These are phyloP conservation scores for Ogataea glucozyma DNA, from an alignment of 805 yeast species.

Conservation along the genomic window DNA sequence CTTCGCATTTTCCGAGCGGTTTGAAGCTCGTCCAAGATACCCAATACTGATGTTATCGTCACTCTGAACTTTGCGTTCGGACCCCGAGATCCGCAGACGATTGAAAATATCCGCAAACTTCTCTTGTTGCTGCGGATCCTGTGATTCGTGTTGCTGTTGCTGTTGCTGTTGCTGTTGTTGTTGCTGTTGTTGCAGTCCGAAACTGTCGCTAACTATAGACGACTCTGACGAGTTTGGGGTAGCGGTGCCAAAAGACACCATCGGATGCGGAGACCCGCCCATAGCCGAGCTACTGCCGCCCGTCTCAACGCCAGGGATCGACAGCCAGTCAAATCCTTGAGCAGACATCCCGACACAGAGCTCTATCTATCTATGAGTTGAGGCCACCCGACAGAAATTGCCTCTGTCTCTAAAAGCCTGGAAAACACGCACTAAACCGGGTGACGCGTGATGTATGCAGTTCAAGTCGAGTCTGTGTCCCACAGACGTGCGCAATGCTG, in stretches of 20 bases:
- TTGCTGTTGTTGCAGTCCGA: constrained; percentile 8
- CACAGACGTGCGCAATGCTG: background rate
- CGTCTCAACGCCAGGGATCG: constrained; percentile 22
- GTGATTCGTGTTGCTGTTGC: constrained; percentile 1
- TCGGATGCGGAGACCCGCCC: constrained; percentile 41
- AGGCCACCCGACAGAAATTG: constrained; percentile 2
- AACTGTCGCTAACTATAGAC: constrained; percentile 7
- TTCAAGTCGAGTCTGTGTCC: no score
- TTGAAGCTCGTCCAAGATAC: constrained; percentile 1
- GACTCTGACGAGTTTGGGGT: constrained; percentile 19
- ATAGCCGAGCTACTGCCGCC: constrained; percentile 1
- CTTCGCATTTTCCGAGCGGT: background rate
- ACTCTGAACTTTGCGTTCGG: constrained; percentile 21
- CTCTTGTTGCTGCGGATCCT: constrained; percentile 13
- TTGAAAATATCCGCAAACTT: constrained; percentile 26
- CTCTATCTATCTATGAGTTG: constrained; percentile 2
- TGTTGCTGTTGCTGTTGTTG: constrained; percentile 3
- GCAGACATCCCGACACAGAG: constrained; percentile 17
- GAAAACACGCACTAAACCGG: no score
- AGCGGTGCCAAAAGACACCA: constrained; percentile 48
- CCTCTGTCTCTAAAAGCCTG: constrained; percentile 1
- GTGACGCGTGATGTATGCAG: no score
- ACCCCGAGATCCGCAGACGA: constrained; percentile 19
- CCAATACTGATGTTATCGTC: constrained; percentile 24
- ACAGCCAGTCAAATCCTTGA: constrained; percentile 26